Evolutionary conservation across 2,329 filamentous ascomycete species (phyloP).

Genomic region (Talaromyces sp.): DNA sequence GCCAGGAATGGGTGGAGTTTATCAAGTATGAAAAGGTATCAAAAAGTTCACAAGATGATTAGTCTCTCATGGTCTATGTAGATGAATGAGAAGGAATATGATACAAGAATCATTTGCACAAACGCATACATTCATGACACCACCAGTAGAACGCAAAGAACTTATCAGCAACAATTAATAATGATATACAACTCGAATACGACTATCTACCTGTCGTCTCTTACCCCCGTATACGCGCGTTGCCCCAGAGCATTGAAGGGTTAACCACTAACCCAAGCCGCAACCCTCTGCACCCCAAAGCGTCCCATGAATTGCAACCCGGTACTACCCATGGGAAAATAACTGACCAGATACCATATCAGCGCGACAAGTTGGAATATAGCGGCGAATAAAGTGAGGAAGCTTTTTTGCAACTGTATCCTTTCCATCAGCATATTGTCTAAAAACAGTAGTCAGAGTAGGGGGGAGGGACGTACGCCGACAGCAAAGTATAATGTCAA

Average conservation of each 20-base stretch:
- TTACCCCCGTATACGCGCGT: not conserved
- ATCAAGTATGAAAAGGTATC: not conserved
- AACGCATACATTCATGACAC: not conserved
- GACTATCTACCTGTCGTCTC: not conserved
- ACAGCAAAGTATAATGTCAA: conserved; percentile 90
- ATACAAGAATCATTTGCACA: not conserved
- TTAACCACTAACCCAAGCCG: conserved; percentile 82
- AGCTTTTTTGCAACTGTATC: conserved; percentile 71
- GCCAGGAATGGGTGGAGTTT: not conserved
- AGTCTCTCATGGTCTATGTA: conserved; percentile 3
- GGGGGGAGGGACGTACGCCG: conserved; percentile 63
- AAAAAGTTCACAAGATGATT: not conserved
- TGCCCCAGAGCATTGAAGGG: not conserved
- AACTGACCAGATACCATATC: conserved; percentile 92
- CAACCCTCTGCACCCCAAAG: conserved; percentile 79
- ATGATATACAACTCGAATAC: not conserved
- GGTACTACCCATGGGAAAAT: conserved; percentile 94
- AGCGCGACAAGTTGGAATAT: conserved; percentile 80
- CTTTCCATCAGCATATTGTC: not conserved
- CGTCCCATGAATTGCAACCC: conserved; percentile 82
- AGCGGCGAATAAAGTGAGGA: conserved; percentile 81
- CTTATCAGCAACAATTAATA: not conserved
- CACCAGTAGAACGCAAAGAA: not conserved
- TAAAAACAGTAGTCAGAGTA: conserved; percentile 2
- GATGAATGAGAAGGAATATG: not conserved